Percentiles rank a stretch among this genome's conserved stretches.
Evolutionary conservation across 495 filamentous ascomycete species (phyloP).

Genomic region (Aspergillus egyptiacus): DNA sequence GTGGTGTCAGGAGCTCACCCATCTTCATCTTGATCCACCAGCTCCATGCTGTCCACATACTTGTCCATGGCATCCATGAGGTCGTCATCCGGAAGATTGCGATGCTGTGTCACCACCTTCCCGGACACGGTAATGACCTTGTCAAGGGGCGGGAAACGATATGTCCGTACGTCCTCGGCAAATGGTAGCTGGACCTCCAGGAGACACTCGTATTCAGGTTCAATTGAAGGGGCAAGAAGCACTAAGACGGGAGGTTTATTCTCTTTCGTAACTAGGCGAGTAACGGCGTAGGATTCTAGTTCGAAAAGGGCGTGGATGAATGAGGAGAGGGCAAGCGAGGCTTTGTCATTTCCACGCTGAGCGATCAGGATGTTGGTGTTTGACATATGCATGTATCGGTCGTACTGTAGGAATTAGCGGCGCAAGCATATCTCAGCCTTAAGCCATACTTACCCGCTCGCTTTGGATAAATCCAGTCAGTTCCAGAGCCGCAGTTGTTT

Average conservation of each 20-base stretch:
- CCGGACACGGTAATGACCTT: conserved; percentile 85
- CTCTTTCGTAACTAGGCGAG: conserved; percentile 77
- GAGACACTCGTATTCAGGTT: conserved; percentile 78
- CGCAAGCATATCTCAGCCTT: neutral
- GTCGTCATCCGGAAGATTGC: conserved; percentile 73
- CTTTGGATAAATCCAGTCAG: conserved; percentile 80
- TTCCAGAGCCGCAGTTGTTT: conserved; percentile 66
- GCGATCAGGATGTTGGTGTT: conserved; percentile 68
- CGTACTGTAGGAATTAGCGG: conserved; percentile 52
- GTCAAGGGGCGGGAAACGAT: conserved; percentile 86
- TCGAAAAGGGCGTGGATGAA: conserved; percentile 85
- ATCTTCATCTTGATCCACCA: conserved; percentile 63
- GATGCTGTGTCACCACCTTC: conserved; percentile 74
- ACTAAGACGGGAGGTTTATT: conserved; percentile 68
- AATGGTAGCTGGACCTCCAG: conserved; percentile 93
- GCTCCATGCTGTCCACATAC: conserved; percentile 92
- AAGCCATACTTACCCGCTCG: conserved; percentile 52
- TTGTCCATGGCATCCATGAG: conserved; percentile 75
- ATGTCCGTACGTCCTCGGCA: conserved; percentile 81
- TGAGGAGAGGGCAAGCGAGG: conserved; percentile 77
- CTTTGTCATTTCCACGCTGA: conserved; percentile 64
- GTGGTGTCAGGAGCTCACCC: conserved; percentile 46
- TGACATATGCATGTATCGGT: conserved; percentile 79
- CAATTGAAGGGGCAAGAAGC: conserved; percentile 77
- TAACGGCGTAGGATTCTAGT: conserved; percentile 79